Conservation (phyloP, 768 basidiomycete species). For the Dictyophora rubrovolvata region DNA sequence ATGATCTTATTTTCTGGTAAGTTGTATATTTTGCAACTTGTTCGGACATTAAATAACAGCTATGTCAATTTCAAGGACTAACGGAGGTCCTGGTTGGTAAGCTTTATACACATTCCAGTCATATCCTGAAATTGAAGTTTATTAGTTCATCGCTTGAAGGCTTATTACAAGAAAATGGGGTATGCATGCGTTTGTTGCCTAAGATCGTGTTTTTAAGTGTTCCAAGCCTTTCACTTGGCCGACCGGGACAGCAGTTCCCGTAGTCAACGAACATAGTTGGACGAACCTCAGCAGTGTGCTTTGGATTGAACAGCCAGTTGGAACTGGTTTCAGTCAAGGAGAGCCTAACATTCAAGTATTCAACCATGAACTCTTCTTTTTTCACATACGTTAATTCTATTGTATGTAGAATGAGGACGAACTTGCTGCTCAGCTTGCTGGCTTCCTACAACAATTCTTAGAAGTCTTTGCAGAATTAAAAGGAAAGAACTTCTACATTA, state of each 20-base stretch:
- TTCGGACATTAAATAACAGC: not conserved
- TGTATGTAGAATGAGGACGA: constrained; percentile 36
- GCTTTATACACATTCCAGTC: not conserved
- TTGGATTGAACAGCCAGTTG: constrained; percentile 73
- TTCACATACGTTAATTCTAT: not conserved
- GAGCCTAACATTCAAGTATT: constrained; percentile 41
- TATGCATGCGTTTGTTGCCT: constrained; percentile 21
- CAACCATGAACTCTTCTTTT: not conserved
- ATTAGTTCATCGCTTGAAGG: constrained; percentile 53
- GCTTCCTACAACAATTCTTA: constrained; percentile 69
- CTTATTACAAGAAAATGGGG: constrained; percentile 65
- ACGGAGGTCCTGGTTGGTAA: constrained; percentile 66
- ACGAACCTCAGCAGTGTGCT: constrained; percentile 68
- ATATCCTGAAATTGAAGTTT: too few species aligned
- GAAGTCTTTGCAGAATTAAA: constrained; percentile 66
- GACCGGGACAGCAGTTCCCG: constrained; percentile 52
- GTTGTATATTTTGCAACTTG: constrained; percentile 1
- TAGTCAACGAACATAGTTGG: constrained; percentile 61
- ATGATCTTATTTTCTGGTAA: constrained; percentile 70
- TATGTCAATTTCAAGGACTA: constrained; percentile 39
- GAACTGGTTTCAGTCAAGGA: constrained; percentile 70
- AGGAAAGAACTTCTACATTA: constrained; percentile 57
- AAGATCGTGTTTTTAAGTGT: not conserved
- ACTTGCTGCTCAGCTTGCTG: constrained; percentile 43
- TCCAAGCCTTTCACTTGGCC: constrained; percentile 58